Conservation (phyloP, 2,329 filamentous ascomycete species). For the Fusarium austroafricanum region DNA sequence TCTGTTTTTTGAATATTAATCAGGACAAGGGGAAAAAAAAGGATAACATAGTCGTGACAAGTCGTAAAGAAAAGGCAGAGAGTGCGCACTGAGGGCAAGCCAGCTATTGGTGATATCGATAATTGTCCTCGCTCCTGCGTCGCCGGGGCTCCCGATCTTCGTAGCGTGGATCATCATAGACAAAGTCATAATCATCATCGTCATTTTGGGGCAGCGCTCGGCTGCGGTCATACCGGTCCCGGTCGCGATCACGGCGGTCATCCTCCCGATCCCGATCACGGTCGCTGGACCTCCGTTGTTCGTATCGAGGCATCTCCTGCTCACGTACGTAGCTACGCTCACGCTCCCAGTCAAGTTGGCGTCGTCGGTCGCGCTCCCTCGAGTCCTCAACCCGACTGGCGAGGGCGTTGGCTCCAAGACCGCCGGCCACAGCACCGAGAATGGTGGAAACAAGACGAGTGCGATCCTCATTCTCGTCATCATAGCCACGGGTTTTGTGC, state of each 20-base stretch:
- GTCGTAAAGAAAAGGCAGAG: constrained; percentile 14
- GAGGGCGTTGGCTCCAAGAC: constrained; percentile 64
- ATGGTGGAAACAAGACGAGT: constrained; percentile 60
- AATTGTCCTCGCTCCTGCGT: constrained; percentile 44
- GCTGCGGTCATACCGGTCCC: constrained; percentile 32
- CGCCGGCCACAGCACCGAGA: constrained; percentile 66
- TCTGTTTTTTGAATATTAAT: not conserved
- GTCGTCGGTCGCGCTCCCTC: constrained; percentile 49
- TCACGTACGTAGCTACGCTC: constrained; percentile 49
- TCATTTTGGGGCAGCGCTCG: constrained; percentile 38
- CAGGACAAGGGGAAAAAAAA: not conserved
- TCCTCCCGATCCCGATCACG: constrained; percentile 23
- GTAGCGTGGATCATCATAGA: constrained; percentile 47
- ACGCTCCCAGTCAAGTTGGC: constrained; percentile 53
- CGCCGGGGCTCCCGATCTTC: constrained; percentile 43
- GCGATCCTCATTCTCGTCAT: constrained; percentile 47
- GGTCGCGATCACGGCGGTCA: constrained; percentile 16
- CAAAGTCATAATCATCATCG: constrained; percentile 46
- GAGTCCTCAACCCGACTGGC: constrained; percentile 58
- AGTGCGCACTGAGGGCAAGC: not conserved
- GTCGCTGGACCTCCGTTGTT: constrained; percentile 33
- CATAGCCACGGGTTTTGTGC: constrained; percentile 45
- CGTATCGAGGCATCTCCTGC: constrained; percentile 45
- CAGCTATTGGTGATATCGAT: constrained; percentile 38
- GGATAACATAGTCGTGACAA: constrained; percentile 20